These are phyloP conservation scores for Fusarium musae DNA, from an alignment of 2,329 filamentous ascomycete species.

Conservation along the genomic window DNA sequence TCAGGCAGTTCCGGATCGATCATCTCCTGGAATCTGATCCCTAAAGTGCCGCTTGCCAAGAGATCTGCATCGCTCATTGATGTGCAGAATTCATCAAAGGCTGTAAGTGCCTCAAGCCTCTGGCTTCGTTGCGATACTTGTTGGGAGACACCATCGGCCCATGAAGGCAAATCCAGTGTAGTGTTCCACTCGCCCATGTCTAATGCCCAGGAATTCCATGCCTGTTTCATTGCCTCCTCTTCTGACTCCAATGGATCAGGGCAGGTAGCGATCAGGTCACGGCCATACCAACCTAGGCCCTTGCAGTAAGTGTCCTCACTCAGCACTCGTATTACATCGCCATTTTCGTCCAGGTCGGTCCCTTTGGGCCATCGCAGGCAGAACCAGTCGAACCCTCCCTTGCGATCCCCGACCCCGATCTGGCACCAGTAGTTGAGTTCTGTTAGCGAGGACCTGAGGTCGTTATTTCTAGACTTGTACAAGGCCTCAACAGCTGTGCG, in stretches of 20 bases:
- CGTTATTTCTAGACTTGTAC: slow-evolving; percentile 74
- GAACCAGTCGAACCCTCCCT: slow-evolving; percentile 91
- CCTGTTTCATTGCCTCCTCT: slow-evolving; percentile 71
- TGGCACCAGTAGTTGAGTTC: slow-evolving; percentile 98
- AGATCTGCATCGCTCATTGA: slow-evolving; percentile 74
- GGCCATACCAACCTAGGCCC: slow-evolving; percentile 81
- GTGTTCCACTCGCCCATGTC: slow-evolving; percentile 69
- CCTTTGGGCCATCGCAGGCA: slow-evolving; percentile 80
- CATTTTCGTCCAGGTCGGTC: slow-evolving; percentile 73
- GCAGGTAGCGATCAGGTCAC: slow-evolving; percentile 63
- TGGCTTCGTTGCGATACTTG: slow-evolving; percentile 26
- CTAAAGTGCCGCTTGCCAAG: slow-evolving; percentile 62
- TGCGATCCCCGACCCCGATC: slow-evolving; percentile 89
- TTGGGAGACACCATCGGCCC: slow-evolving; percentile 48
- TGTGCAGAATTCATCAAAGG: slow-evolving; percentile 66
- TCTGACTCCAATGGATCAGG: slow-evolving; percentile 58
- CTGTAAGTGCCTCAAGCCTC: slow-evolving; percentile 55
- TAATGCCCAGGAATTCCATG: slow-evolving; percentile 75
- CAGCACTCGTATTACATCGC: slow-evolving; percentile 77
- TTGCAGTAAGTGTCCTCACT: slow-evolving; percentile 81
- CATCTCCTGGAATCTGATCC: slow-evolving; percentile 56
- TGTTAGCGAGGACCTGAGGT: slow-evolving; percentile 82
- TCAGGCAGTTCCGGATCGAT: slow-evolving; percentile 73
- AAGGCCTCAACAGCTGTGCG: slow-evolving; percentile 75
- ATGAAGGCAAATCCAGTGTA: slow-evolving; percentile 52